phyloP scores from a whole-genome alignment of 495 filamentous ascomycete species.

The Aspergillus nanangensis region DNA sequence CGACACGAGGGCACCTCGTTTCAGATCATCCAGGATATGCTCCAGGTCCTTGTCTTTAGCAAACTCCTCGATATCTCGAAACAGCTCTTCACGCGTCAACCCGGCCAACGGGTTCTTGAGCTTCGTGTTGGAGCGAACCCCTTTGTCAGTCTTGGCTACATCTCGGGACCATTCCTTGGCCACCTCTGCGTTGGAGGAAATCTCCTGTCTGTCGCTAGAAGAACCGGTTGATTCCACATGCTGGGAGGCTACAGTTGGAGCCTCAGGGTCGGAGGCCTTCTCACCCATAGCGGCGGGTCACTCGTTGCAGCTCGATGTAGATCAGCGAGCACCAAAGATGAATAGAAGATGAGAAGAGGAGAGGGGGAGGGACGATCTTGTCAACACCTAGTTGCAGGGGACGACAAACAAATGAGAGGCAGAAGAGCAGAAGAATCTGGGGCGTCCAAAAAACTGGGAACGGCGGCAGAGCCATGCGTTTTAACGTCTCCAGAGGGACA shows the following conservation, averaged over 20 bases:
- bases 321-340: conserved; percentile 1
- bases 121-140: conserved; percentile 26
- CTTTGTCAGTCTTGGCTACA: background rate
- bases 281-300: conserved; percentile 7
- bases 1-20: conserved; percentile 62
- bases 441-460: background rate
- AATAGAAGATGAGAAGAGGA: conserved; percentile 1
- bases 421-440: conserved; percentile 2
- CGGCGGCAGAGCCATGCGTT: conserved; percentile 2
- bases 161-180: conserved; percentile 14
- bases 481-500: conserved; percentile 3
- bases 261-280: conserved; percentile 10
- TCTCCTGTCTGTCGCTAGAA: conserved; percentile 5
- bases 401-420: conserved; percentile 7
- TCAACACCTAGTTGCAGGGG: background rate
- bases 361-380: background rate
- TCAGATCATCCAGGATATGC: conserved; percentile 53
- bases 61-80: conserved; percentile 55
- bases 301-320: conserved; percentile 1
- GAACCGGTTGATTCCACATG: conserved; percentile 10
- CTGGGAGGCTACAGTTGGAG: conserved; percentile 1
- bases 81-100: conserved; percentile 49
- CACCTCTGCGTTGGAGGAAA: conserved; percentile 1
- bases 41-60: conserved; percentile 50
- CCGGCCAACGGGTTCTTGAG: conserved; percentile 49